Evolutionary conservation across 352 stramenopile species (phyloP).

Genomic region (Phytophthora cactorum): DNA sequence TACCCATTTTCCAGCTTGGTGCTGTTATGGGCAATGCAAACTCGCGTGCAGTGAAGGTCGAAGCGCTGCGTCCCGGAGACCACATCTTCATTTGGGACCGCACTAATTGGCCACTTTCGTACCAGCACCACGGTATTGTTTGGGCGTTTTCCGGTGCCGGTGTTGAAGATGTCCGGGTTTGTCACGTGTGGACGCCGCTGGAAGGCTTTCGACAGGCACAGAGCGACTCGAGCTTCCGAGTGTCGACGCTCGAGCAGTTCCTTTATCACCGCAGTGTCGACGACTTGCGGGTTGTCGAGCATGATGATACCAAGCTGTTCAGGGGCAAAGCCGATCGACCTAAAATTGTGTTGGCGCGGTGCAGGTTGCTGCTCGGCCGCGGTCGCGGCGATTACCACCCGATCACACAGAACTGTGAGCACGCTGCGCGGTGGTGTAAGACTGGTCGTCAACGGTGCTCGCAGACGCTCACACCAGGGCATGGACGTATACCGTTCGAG

Average conservation of each 20-base stretch:
- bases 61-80: constrained; percentile 59
- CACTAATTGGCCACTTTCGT: constrained; percentile 65
- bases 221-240: constrained; percentile 58
- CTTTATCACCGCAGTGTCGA: constrained; percentile 47
- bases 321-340: constrained; percentile 47
- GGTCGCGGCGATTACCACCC: constrained; percentile 65
- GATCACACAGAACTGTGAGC: constrained; percentile 70
- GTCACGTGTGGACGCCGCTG: constrained; percentile 64
- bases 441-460: constrained; percentile 66
- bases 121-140: constrained; percentile 79
- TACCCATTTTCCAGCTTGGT: neutral
- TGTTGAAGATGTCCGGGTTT: constrained; percentile 42
- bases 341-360: constrained; percentile 61
- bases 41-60: constrained; percentile 51
- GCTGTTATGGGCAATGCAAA: constrained; percentile 59
- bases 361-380: constrained; percentile 58
- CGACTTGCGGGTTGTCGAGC: constrained; percentile 56
- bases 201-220: constrained; percentile 51
- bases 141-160: constrained; percentile 48
- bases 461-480: constrained; percentile 48
- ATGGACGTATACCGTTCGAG: constrained; percentile 58
- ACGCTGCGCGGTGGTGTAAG: constrained; percentile 51
- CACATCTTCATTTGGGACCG: constrained; percentile 77
- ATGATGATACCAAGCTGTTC: constrained; percentile 60
- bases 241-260: constrained; percentile 65